Base-by-base conservation (phyloP, 2,329 filamentous ascomycete species). In the Botrytis byssoidea region DNA sequence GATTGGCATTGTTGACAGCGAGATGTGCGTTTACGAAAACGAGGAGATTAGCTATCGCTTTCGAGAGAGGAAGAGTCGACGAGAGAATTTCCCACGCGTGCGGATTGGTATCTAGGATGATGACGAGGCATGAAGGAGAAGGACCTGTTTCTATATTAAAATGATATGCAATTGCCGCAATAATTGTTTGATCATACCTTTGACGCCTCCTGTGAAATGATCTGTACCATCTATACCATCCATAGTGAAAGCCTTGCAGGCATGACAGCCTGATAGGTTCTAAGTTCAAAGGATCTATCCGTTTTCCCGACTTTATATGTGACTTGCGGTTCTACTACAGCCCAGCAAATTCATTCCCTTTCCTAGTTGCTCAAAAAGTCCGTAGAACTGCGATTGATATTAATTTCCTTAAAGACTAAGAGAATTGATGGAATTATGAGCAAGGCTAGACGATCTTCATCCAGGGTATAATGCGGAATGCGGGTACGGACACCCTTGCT, bases 21-120 rank as follows among this genome's bases (percentile, higher is more conserved):
- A 99, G 88, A 81, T 99, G 97, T 72, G 95, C 94, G 83, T 99
- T 98, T 84, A 98, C 91, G 84, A 98, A 98, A 85, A 99, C 92
- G 80, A 98, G 91, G 76, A 98, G 88, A 83, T 95, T 92, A 75
- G 95, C 93, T 74, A 99, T 86, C 75, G 94, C 94, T 80, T 92
- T 91, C 68, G 93, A 93, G 75, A 99, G 88, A 42, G 95, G 90
- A 12, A 98, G 90, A 46, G 88, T 89, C 73, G 89, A 84, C 75
- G 91, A 86, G 63, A 98, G 88, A 74, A 93, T 87, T 10, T 93
- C 90, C 96, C 96, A 97, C 79, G 96, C 95, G 79, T 95, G 92
- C 3, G 96, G 96, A 82, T 99, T 99, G 40, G 95, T 98, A 85
- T 99, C 96, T 84, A 99, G 88, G 80, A 99, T 88, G 79, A 99